Evolutionary conservation across 495 filamentous ascomycete species (phyloP).

Genomic region (Sordaria brevicollis): DNA sequence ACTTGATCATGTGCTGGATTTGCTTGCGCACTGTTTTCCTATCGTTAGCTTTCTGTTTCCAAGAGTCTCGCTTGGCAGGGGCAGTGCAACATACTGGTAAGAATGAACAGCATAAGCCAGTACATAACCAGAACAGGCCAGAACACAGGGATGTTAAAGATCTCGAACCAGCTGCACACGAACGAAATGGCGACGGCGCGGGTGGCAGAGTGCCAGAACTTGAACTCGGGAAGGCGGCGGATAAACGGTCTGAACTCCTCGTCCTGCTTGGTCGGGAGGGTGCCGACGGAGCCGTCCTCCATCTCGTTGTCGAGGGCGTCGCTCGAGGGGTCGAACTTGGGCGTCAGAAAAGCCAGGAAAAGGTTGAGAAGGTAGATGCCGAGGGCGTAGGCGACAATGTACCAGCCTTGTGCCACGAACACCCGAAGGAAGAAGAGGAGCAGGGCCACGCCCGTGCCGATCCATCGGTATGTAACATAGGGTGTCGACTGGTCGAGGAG

Average conservation of each 20-base stretch:
- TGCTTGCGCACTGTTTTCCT: slow-evolving; percentile 72
- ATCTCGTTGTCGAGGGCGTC: slow-evolving; percentile 85
- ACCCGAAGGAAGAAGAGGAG: slow-evolving; percentile 80
- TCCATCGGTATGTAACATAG: slow-evolving; percentile 79
- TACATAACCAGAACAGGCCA: slow-evolving; percentile 98
- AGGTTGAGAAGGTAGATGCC: slow-evolving; percentile 99
- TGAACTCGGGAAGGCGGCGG: slow-evolving; percentile 92
- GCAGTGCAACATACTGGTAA: slow-evolving; percentile 71
- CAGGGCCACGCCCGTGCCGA: slow-evolving; percentile 63
- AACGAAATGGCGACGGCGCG: slow-evolving; percentile 79
- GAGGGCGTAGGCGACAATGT: slow-evolving; percentile 95
- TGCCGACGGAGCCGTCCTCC: slow-evolving; percentile 73
- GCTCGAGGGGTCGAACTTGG: slow-evolving; percentile 97
- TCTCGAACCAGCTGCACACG: slow-evolving; percentile 77
- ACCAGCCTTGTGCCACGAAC: slow-evolving; percentile 90
- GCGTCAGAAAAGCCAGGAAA: slow-evolving; percentile 96
- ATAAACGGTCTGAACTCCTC: slow-evolving; percentile 98
- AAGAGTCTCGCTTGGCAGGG: background rate
- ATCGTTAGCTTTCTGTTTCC: slow-evolving; percentile 15
- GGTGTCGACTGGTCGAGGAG: slow-evolving; percentile 89
- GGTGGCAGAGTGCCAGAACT: slow-evolving; percentile 96
- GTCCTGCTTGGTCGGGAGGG: slow-evolving; percentile 84
- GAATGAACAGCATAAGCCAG: slow-evolving; percentile 88
- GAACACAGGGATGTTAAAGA: slow-evolving; percentile 96
- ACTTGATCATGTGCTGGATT: slow-evolving; percentile 99